phyloP scores from a whole-genome alignment of 2,329 filamentous ascomycete species.

The Fusarium brevicatenulatum region DNA sequence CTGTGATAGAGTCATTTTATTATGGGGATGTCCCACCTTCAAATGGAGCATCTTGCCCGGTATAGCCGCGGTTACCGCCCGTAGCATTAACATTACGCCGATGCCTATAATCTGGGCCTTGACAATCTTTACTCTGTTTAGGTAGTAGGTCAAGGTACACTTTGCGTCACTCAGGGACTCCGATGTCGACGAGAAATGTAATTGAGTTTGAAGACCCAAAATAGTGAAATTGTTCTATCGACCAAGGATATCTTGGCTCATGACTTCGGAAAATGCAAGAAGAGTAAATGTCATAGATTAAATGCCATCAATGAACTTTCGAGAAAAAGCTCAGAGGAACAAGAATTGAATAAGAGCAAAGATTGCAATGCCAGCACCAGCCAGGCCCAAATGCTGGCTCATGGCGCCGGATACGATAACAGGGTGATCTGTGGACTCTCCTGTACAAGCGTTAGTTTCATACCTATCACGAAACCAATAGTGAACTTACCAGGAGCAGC shows the following conservation, averaged over 20 bases:
- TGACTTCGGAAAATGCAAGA: not conserved
- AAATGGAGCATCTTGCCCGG: not conserved
- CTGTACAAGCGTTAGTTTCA: not conserved
- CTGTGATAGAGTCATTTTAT: not conserved
- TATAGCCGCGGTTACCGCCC: conserved; percentile 9
- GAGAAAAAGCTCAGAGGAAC: not conserved
- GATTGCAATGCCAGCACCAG: not conserved
- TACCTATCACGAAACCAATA: not conserved
- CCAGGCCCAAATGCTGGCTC: not conserved
- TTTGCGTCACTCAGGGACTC: not conserved
- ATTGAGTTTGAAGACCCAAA: not conserved
- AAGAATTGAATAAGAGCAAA: not conserved
- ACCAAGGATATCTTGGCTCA: not conserved
- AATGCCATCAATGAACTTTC: not conserved
- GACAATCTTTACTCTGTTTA: not conserved
- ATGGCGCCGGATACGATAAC: conserved; percentile 13
- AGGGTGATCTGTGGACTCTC: not conserved
- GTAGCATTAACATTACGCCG: not conserved
- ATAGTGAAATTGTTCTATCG: not conserved
- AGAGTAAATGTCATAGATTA: not conserved
- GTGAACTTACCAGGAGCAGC: conserved; percentile 3
- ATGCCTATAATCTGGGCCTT: not conserved
- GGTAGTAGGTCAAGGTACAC: not conserved
- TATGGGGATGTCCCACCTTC: conserved; percentile 15
- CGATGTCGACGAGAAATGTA: not conserved